Evolutionary conservation across 192 early-diverging fungal species (phyloP), one percentile per base, ranked within the genome.

Genomic region (Spizellomyces sp.): DNA sequence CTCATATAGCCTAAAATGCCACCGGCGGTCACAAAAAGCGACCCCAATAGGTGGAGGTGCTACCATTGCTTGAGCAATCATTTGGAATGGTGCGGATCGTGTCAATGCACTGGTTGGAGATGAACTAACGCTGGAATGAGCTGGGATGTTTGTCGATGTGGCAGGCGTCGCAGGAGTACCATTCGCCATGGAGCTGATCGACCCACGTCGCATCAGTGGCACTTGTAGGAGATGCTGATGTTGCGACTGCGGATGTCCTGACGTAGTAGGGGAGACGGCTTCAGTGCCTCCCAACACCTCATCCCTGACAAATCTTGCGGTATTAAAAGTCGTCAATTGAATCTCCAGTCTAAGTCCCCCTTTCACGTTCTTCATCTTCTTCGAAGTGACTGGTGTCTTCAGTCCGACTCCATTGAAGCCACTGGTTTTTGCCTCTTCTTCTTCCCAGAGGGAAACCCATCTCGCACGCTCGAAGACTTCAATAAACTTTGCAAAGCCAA

Each of bases 401-500:
- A 14, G 43, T 36, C 59, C 59, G 15, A 15, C 42, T 4, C 59
- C 59, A 43, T 43, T 14, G 6, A 45, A n/a, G 43, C 52, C 52
- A 21, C 44, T 46, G 17, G 50, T 42, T 8, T 41, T 67, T 8
- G 42, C 60, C 9, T 66, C 81, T 41, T 69, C 78, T 48, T 68
- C 71, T 42, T 85, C 84, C 43, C 82, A 48, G 2, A 79, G 77
- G 12, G 78, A 74, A 3, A 82, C 42, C 76, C 77, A 91, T 58
- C 81, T 71, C 0, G 87, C 79, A 65, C 90, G 88, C 62, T 93
- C 90, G 45, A 95, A 83, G 10, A 86, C 73, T 47, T 98, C 94
- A 17, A 98, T 70, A 71, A 98, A 99, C 55, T 81, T 83, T 63
- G 91, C 84, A 79, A 99, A 97, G 52, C 90, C 88, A 4, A 87